Conservation (phyloP, 345 rosid genomes). For the Syzygium jambos region DNA sequence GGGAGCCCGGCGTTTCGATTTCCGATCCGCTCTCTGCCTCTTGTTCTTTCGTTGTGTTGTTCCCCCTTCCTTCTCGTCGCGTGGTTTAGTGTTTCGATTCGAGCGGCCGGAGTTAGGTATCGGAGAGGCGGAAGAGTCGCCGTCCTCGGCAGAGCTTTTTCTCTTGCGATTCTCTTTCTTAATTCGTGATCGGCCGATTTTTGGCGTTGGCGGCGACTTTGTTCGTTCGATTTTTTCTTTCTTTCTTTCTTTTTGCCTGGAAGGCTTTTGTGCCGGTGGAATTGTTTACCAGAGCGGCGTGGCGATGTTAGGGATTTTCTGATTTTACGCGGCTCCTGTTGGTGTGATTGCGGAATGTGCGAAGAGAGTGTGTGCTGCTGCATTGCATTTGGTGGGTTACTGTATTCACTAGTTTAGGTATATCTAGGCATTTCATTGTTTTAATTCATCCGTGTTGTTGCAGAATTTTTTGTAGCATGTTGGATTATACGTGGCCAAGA, state of each 20-base stretch:
- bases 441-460: not conserved
- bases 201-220: not conserved
- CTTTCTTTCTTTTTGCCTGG: not conserved
- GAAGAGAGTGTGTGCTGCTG: not conserved
- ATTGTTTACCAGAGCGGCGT: not conserved
- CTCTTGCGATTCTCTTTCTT: not conserved
- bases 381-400: not conserved
- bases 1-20: not conserved
- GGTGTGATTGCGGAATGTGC: not conserved
- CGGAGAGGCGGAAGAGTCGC: not conserved
- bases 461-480: not conserved
- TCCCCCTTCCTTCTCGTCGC: not conserved
- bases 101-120: not conserved
- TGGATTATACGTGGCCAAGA: not conserved
- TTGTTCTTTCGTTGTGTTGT: not conserved
- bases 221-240: not conserved
- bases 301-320: not conserved
- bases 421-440: not conserved
- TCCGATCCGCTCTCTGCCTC: not conserved
- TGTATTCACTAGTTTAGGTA: not conserved
- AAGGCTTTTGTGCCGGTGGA: not conserved
- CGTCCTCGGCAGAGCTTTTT: not conserved
- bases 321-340: not conserved
- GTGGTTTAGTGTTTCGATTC: not conserved
- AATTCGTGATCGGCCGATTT: not conserved